Evolutionary conservation across 1,284 basidiomycete genomes (phyloP), one percentile per base, ranked within the genome.

Genomic region (Hypsizygus ulmarius): DNA sequence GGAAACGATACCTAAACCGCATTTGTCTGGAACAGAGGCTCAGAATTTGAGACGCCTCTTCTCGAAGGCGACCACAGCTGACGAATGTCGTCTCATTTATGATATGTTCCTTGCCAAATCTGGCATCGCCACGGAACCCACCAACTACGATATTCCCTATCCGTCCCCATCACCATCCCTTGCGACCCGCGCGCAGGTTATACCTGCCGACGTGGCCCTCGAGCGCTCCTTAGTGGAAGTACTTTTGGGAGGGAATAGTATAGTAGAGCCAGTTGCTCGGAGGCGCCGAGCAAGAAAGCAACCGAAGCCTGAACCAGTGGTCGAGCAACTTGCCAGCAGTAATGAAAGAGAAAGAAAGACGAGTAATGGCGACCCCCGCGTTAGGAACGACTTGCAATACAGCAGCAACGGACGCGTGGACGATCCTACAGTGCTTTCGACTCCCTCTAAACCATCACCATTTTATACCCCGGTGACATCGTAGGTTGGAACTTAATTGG

Each of bases 1-100:
- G 2, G 49, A 62, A 4, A 43, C 56, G 19, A 45, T 30, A n/a
- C 14, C 43, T 3, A 42, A 50, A 36, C 54, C 54, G 33, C 53
- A 52, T 43, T 39, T 67, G 12, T 59, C 62, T 6, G 61, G 63
- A 33, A 57, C 57, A 33, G 68, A 83, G 49, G 76, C 84, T 28
- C 69, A 73, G 10, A 85, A 90, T 41, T 75, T 95, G 63, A 82
- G 86, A 19, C 72, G 75, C 18, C 71, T 90, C 47, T 69, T 94
- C n/a, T 69, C 79, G 18, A 75, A 72, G 45, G 90, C 92, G 12
- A 86, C 84, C 1, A 82, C 76, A 27, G 86, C 80, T 33, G 83
- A 87, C 51, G 92, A 95, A 70, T 93, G 91, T 62, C 85, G 89
- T 41, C 71, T 93, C 28, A 80, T 94, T 34, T 74, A 92, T 34